Evolutionary conservation across 768 basidiomycete species (phyloP).

Genomic region (Sistotremastrum suecicum): DNA sequence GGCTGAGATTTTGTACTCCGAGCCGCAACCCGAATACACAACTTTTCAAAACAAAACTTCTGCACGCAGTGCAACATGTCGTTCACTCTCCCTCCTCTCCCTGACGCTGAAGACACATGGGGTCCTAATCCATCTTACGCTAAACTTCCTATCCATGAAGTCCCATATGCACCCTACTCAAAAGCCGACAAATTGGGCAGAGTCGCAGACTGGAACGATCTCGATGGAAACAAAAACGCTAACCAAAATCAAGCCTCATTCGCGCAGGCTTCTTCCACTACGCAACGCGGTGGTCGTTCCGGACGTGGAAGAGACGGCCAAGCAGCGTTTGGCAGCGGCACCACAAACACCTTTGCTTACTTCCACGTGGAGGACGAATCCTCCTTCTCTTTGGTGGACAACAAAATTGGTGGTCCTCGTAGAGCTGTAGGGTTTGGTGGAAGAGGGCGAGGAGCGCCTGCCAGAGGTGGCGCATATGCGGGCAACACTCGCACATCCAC

Average conservation of each 20-base stretch:
- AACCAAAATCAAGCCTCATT: constrained; percentile 33
- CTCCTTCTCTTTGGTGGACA: constrained; percentile 91
- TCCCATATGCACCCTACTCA: constrained; percentile 96
- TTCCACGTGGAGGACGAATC: constrained; percentile 98
- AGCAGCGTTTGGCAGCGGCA: constrained; percentile 81
- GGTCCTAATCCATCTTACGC: constrained; percentile 27
- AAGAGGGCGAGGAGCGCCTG: constrained; percentile 29
- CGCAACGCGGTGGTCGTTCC: constrained; percentile 33
- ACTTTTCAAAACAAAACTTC: not conserved
- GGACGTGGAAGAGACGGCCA: constrained; percentile 56
- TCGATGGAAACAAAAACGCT: constrained; percentile 31
- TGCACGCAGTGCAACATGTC: constrained; percentile 40
- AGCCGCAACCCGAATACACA: constrained; percentile 3
- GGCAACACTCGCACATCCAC: not conserved
- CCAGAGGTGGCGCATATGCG: constrained; percentile 28
- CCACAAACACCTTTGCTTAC: constrained; percentile 86
- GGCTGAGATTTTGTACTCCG: constrained; percentile 6
- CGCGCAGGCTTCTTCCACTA: constrained; percentile 29
- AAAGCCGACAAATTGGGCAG: constrained; percentile 97
- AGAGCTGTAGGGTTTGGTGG: constrained; percentile 45
- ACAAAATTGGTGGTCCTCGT: constrained; percentile 56
- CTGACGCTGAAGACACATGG: constrained; percentile 91
- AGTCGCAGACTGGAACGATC: constrained; percentile 95
- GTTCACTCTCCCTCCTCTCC: constrained; percentile 75
- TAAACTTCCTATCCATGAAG: constrained; percentile 61